phyloP scores from a whole-genome alignment of 2,329 filamentous ascomycete species.

The Sporothrix schenckii region DNA sequence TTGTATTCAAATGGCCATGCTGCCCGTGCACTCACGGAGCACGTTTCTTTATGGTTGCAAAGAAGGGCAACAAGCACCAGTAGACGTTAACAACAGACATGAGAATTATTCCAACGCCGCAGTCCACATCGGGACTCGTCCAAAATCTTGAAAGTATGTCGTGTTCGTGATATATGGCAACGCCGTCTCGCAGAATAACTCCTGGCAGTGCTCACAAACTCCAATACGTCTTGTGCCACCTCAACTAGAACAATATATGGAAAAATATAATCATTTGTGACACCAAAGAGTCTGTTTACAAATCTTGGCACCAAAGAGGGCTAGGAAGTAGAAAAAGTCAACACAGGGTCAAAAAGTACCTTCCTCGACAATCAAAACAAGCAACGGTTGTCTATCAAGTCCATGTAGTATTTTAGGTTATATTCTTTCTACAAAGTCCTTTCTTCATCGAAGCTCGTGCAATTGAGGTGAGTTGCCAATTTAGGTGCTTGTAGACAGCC shows the following conservation, averaged over 20 bases:
- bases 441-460: no score
- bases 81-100: no score
- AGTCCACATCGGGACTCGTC: no score
- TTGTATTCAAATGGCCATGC: not conserved
- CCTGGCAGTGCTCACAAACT: not conserved
- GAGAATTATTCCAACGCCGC: no score
- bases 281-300: not conserved
- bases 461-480: no score
- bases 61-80: no score
- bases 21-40: not conserved
- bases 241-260: not conserved
- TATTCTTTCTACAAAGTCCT: no score
- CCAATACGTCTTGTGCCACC: not conserved
- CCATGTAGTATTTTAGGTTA: no score
- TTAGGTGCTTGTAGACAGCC: no score
- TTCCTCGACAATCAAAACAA: no score
- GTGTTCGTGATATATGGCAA: not conserved
- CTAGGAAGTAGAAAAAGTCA: constrained; percentile 11
- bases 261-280: not conserved
- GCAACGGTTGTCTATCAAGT: no score
- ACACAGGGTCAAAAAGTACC: not conserved
- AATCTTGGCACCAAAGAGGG: not conserved
- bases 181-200: not conserved
- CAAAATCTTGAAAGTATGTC: no score
- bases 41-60: not conserved